phyloP scores from a whole-genome alignment of 495 filamentous ascomycete genomes.

The Halenospora varia region DNA sequence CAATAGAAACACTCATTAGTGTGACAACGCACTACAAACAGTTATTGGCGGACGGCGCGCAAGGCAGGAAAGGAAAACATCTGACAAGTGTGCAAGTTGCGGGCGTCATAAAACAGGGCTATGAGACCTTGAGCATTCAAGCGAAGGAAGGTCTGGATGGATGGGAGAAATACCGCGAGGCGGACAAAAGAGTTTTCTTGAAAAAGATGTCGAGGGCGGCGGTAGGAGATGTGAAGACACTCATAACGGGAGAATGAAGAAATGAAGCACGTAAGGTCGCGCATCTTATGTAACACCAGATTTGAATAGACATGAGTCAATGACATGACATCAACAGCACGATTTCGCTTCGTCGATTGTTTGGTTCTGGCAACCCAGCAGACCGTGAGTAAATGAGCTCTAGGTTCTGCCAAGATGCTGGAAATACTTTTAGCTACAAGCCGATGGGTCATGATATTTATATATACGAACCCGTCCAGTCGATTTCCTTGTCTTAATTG shows the following conservation, averaged over 20 bases:
- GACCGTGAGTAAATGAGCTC: no score
- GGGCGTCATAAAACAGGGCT: constrained; percentile 90
- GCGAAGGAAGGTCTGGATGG: constrained; percentile 76
- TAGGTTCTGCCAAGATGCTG: no score
- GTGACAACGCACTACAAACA: constrained; percentile 85
- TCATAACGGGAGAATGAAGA: constrained; percentile 30
- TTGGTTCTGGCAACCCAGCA: no score
- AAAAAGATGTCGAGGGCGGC: constrained; percentile 81
- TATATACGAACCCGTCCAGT: no score
- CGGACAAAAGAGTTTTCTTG: constrained; percentile 70
- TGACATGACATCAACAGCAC: no score
- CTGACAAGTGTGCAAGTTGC: constrained; percentile 81
- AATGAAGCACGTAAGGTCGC: not conserved
- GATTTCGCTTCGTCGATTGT: no score
- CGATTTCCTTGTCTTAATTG: not conserved
- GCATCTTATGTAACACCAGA: not conserved
- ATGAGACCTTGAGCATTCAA: constrained; percentile 87
- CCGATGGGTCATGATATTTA: no score
- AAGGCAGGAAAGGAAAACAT: constrained; percentile 48
- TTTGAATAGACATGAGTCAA: not conserved
- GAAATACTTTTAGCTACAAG: no score
- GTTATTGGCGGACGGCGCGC: constrained; percentile 62
- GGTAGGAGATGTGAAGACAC: constrained; percentile 58
- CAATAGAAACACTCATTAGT: constrained; percentile 77
- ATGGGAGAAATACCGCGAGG: constrained; percentile 74